Percentiles rank a stretch among this genome's conserved stretches.
Conservation (phyloP, 192 early-diverging fungal genomes). For the Podila clonocystis region DNA sequence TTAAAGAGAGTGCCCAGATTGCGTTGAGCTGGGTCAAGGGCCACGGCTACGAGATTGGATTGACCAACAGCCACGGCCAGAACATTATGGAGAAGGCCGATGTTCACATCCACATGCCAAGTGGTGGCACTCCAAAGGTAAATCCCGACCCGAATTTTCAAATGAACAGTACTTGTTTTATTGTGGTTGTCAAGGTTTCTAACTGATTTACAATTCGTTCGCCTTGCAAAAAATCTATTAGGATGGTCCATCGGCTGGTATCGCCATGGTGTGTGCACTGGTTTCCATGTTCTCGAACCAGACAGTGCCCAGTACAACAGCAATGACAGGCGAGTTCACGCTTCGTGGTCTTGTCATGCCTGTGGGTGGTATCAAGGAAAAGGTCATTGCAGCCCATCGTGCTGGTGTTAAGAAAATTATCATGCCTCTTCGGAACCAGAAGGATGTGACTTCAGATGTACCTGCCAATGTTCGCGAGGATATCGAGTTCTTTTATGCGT, state of each 20-base stretch:
- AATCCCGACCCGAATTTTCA: not conserved
- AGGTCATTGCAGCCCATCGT: conserved; percentile 84
- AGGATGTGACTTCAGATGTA: conserved; percentile 77
- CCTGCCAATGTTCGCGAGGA: conserved; percentile 72
- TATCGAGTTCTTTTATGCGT: conserved; percentile 77
- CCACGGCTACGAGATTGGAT: conserved; percentile 67
- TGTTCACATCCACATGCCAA: conserved; percentile 92
- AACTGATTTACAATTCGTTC: not conserved
- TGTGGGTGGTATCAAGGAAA: conserved; percentile 91
- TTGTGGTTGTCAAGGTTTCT: not conserved
- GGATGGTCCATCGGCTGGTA: conserved; percentile 80
- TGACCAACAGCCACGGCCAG: conserved; percentile 51
- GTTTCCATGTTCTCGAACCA: conserved; percentile 77
- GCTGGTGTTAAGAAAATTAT: conserved; percentile 80
- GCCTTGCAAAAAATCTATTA: not conserved
- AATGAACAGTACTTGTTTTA: not conserved
- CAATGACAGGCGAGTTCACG: conserved; percentile 92
- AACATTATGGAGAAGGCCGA: conserved; percentile 69
- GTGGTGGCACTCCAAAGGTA: conserved; percentile 78
- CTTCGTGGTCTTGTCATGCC: conserved; percentile 83
- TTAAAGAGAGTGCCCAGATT: conserved; percentile 85
- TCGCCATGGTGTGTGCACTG: conserved; percentile 81
- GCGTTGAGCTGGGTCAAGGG: conserved; percentile 82
- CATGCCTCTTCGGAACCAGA: conserved; percentile 74
- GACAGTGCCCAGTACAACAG: conserved; percentile 63